These are phyloP conservation scores for Chaetomium sp. DNA, from an alignment of 2,329 filamentous ascomycete species.

Conservation along the genomic window DNA sequence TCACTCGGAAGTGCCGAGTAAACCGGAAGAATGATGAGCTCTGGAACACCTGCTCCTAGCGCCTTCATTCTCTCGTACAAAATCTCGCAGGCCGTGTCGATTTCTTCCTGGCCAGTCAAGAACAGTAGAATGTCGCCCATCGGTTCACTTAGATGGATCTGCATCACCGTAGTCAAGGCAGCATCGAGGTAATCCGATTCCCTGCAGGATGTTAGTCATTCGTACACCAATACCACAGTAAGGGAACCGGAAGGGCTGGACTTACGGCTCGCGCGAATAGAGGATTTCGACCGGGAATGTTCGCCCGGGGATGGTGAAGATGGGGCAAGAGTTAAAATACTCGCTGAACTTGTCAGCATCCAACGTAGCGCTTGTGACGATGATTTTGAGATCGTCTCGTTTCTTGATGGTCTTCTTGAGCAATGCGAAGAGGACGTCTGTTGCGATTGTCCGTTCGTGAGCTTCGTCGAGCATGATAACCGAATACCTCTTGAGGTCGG, in stretches of 20 bases:
- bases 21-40: conserved; percentile 91
- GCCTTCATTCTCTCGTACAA: conserved; percentile 96
- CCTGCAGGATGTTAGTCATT: conserved; percentile 16
- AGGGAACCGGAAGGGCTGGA: not conserved
- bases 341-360: conserved; percentile 97
- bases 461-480: conserved; percentile 98
- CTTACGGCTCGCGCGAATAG: conserved; percentile 80
- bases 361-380: conserved; percentile 93
- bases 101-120: conserved; percentile 96
- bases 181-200: conserved; percentile 95
- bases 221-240: not conserved
- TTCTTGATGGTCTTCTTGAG: conserved; percentile 90
- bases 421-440: conserved; percentile 90
- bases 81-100: conserved; percentile 92
- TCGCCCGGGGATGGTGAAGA: conserved; percentile 92
- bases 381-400: conserved; percentile 85
- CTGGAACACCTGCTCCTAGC: conserved; percentile 84
- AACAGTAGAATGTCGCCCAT: conserved; percentile 95
- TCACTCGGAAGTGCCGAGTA: conserved; percentile 92
- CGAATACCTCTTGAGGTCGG: conserved; percentile 84
- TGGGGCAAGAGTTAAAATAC: conserved; percentile 94
- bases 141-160: conserved; percentile 92
- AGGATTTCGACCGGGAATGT: conserved; percentile 96
- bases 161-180: conserved; percentile 95
- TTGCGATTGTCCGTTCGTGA: conserved; percentile 94